These are phyloP conservation scores for Cladophialophora psammophila DNA, from an alignment of 2,329 filamentous ascomycete genomes.

Conservation along the genomic window DNA sequence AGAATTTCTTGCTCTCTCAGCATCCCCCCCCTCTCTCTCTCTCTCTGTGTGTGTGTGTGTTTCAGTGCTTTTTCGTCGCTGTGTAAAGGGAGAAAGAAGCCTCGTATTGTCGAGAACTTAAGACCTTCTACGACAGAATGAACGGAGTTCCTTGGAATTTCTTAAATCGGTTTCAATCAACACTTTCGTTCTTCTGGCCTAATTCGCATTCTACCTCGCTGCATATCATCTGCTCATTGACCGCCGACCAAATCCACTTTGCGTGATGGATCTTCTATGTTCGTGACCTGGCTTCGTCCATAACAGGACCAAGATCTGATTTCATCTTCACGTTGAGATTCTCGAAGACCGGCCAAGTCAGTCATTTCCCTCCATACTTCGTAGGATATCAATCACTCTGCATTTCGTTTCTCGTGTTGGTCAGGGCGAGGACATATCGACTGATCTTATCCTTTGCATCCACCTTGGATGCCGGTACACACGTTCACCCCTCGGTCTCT, in stretches of 20 bases:
- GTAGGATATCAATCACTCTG: not conserved
- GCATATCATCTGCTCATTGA: conserved; percentile 8
- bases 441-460: not conserved
- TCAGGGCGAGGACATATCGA: not conserved
- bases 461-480: not conserved
- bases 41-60: too few species aligned
- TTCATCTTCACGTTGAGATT: not conserved
- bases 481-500: not conserved
- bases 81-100: too few species aligned
- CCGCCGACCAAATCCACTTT: not conserved
- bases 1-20: too few species aligned
- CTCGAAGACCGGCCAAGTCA: not conserved
- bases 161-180: too few species aligned
- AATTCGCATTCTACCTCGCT: conserved; percentile 1
- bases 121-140: too few species aligned
- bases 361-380: not conserved
- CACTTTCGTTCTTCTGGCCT: too few species aligned
- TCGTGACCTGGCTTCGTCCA: not conserved
- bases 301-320: not conserved
- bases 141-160: too few species aligned
- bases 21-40: too few species aligned
- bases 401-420: not conserved
- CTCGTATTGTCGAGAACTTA: too few species aligned
- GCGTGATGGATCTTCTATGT: not conserved
- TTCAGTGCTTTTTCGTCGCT: too few species aligned